phyloP scores from a whole-genome alignment of 2,329 filamentous ascomycete species.

The Ophiostoma australiae region DNA sequence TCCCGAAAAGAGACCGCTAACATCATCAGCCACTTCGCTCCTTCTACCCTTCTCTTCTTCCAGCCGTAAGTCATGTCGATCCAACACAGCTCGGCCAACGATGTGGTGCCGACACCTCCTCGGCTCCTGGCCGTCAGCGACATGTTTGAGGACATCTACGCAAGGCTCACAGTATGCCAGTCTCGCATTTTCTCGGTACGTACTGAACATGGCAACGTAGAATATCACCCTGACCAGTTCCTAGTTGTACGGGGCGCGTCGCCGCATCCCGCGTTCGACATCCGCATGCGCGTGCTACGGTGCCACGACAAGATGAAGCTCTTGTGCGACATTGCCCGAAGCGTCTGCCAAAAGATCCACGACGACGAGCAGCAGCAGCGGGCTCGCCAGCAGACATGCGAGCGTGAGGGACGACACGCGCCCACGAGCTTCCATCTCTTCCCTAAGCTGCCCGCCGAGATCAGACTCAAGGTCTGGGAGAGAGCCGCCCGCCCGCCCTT shows the following conservation, averaged over 20 bases:
- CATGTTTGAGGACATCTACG: neutral
- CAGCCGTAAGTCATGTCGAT: too few species aligned
- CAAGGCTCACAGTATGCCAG: neutral
- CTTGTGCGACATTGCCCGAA: neutral
- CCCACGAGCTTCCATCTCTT: neutral
- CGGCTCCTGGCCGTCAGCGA: neutral
- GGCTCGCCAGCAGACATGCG: neutral
- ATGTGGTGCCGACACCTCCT: neutral
- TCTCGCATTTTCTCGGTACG: neutral
- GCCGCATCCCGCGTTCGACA: too few species aligned
- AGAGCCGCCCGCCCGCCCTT: too few species aligned
- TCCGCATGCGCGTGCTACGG: neutral
- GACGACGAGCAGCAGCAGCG: neutral
- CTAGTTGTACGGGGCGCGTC: neutral
- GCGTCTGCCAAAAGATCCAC: neutral
- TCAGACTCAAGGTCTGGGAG: neutral
- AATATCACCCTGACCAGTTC: neutral
- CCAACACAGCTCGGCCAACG: too few species aligned
- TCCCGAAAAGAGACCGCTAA: neutral
- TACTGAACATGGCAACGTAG: neutral
- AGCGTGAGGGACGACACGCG: too few species aligned
- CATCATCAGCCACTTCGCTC: neutral
- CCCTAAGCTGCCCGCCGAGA: neutral
- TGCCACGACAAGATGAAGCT: neutral
- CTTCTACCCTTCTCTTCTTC: too few species aligned